Evolutionary conservation across 2,329 filamentous ascomycete genomes (phyloP).

Genomic region (Diaporthe longicolla): DNA sequence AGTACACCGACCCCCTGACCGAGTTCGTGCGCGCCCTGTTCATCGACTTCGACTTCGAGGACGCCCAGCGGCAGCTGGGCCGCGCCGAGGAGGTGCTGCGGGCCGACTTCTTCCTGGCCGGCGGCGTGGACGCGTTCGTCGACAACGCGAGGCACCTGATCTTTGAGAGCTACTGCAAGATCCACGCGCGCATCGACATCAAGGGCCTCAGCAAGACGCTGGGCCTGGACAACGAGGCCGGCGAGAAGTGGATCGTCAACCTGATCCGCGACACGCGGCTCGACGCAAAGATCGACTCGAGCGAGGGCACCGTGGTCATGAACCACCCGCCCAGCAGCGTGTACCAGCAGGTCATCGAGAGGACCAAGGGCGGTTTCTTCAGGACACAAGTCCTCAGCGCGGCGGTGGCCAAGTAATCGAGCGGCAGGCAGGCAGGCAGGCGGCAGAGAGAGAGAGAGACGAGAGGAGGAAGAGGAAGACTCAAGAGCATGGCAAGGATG

Average conservation of each 20-base stretch:
- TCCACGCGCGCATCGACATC: constrained; percentile 98
- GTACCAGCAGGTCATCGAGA: constrained; percentile 99
- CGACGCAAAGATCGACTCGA: constrained; percentile 99
- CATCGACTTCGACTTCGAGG: constrained; percentile 96
- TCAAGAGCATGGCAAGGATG: constrained; percentile 31
- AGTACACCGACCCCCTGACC: constrained; percentile 96
- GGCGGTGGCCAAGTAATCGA: constrained; percentile 71
- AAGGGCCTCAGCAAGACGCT: constrained; percentile 94
- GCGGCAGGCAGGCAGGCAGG: too few species aligned
- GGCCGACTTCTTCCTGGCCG: constrained; percentile 94
- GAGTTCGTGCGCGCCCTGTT: constrained; percentile 97
- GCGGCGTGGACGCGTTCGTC: constrained; percentile 88
- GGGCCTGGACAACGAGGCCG: constrained; percentile 92
- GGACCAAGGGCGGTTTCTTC: constrained; percentile 99
- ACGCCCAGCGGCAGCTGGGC: constrained; percentile 89
- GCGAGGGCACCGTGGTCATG: constrained; percentile 98
- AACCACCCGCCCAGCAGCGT: constrained; percentile 99
- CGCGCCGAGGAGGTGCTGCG: constrained; percentile 93
- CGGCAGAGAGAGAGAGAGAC: too few species aligned
- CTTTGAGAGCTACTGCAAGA: constrained; percentile 99
- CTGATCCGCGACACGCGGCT: constrained; percentile 97
- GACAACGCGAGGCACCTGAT: constrained; percentile 96
- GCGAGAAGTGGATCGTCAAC: constrained; percentile 99
- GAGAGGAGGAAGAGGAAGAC: too few species aligned
- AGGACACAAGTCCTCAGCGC: constrained; percentile 91